These are phyloP conservation scores for Carallia pectinifolia DNA, from an alignment of 345 rosid species.

Conservation along the genomic window DNA sequence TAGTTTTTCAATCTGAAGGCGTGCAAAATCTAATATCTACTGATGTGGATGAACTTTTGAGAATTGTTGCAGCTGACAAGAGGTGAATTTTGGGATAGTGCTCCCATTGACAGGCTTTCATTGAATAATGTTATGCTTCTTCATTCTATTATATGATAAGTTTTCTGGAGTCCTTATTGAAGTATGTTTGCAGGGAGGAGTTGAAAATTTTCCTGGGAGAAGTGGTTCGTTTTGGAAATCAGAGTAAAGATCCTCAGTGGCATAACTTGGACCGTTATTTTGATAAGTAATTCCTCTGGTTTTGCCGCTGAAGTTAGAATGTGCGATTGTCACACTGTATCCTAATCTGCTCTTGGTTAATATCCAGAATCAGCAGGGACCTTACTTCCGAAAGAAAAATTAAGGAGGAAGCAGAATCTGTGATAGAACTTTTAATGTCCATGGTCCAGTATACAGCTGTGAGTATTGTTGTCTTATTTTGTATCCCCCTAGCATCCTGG, in stretches of 20 bases:
- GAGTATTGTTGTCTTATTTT: conserved; percentile 29
- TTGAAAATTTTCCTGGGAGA: conserved; percentile 82
- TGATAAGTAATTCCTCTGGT: conserved; percentile 61
- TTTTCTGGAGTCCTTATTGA: neutral
- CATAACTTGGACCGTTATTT: conserved; percentile 94
- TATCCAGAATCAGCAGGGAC: conserved; percentile 44
- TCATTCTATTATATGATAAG: neutral
- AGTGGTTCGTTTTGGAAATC: conserved; percentile 97
- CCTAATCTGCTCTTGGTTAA: conserved; percentile 32
- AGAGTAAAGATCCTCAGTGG: conserved; percentile 97
- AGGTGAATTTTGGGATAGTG: conserved; percentile 43
- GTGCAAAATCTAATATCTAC: conserved; percentile 75
- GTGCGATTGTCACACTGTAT: neutral
- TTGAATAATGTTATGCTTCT: neutral
- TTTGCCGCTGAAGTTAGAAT: neutral
- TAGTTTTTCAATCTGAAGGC: conserved; percentile 82
- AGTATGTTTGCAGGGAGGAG: conserved; percentile 63
- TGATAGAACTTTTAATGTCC: conserved; percentile 64
- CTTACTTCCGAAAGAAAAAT: conserved; percentile 54
- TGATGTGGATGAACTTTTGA: conserved; percentile 73
- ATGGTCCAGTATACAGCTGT: conserved; percentile 89
- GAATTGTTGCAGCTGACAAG: conserved; percentile 85
- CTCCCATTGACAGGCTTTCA: neutral
- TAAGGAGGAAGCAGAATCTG: conserved; percentile 72
- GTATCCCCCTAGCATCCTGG: neutral